Evolutionary conservation across 306 rosid genomes (phyloP), one percentile per base, ranked within the genome.

Genomic region (Quercus bicolor): DNA sequence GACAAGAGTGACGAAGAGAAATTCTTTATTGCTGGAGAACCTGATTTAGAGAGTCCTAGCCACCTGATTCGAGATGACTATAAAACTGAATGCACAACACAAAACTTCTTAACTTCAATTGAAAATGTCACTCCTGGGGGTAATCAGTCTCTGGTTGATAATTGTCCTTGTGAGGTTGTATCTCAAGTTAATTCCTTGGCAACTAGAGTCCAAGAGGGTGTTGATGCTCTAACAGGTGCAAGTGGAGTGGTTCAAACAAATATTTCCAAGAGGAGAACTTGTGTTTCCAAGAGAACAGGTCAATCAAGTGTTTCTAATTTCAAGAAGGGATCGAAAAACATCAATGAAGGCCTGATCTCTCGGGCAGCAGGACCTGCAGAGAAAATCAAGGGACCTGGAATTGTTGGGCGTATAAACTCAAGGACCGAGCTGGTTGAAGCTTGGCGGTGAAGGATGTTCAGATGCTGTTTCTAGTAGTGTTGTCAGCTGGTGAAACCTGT

Each of bases 391-490:
- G 92, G 89, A 82, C 74, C 77, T 11, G 87, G 91, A 8, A 88
- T 93, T 56, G 84, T 88, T 2, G 84, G 93, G 61, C 86, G 87
- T 23, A 79, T 95, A 77, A 95, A 93, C 77, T 90, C 96, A 43
- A 90, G 98, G 85, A 84, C 86, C 0, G 99, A 93, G 86, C 87
- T 91, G 65, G 84, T 81, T 24, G 98, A 95, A 87, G 98, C 87
- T 56, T 95, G 99, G 99, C 98, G 99, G 74, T 94, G 91, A 90
- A 85, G 74, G 59, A 73, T n/a, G 12, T 77, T 40, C 56, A 24
- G 23, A 48, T 31, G 57, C 37, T 64, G 55, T 40, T 37, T 19
- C 16, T 21, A 51, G 75, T 56, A 10, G 56, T 20, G 26, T 54
- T 55, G 75, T 75, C 68, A 56, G 53, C 51, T 26, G 73, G 80